phyloP scores from a whole-genome alignment of 208 protist species.

The Trypanosoma vivax region DNA sequence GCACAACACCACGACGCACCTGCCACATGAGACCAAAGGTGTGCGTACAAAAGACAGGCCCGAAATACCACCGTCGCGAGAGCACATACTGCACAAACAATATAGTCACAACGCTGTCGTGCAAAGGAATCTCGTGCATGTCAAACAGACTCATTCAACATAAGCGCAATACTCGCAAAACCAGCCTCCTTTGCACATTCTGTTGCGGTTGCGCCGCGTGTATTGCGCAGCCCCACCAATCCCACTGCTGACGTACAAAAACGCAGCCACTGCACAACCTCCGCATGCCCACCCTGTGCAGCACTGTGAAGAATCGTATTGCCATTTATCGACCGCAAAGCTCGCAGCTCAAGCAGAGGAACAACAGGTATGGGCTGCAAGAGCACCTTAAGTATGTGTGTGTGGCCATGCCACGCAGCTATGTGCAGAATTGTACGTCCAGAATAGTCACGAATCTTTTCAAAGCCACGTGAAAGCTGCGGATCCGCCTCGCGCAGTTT shows the following conservation, averaged over 20 bases:
- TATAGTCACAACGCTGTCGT: neutral
- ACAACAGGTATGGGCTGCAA: constrained; percentile 29
- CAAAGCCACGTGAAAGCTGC: constrained; percentile 51
- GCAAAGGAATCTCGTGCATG: neutral
- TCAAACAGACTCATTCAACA: constrained; percentile 36
- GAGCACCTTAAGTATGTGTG: constrained; percentile 54
- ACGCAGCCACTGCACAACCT: constrained; percentile 59
- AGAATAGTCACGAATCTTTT: constrained; percentile 57
- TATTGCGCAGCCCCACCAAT: constrained; percentile 36
- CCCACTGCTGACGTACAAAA: constrained; percentile 40
- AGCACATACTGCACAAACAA: no score
- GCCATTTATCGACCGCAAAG: constrained; percentile 39
- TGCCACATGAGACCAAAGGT: no score
- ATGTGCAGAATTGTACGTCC: constrained; percentile 74
- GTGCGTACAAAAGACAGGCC: no score
- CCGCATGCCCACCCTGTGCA: constrained; percentile 41
- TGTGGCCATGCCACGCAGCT: constrained; percentile 70
- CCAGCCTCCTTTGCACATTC: constrained; percentile 68
- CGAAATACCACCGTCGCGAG: no score
- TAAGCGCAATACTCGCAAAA: constrained; percentile 43
- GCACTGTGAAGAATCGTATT: constrained; percentile 78
- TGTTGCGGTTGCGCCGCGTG: constrained; percentile 44
- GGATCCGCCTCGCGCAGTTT: constrained; percentile 55
- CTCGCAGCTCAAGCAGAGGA: constrained; percentile 48
- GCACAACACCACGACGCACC: no score